Percentiles rank a stretch among this genome's conserved stretches.
Evolutionary conservation across 768 basidiomycete genomes (phyloP).

Genomic region (Auricularia cornea): DNA sequence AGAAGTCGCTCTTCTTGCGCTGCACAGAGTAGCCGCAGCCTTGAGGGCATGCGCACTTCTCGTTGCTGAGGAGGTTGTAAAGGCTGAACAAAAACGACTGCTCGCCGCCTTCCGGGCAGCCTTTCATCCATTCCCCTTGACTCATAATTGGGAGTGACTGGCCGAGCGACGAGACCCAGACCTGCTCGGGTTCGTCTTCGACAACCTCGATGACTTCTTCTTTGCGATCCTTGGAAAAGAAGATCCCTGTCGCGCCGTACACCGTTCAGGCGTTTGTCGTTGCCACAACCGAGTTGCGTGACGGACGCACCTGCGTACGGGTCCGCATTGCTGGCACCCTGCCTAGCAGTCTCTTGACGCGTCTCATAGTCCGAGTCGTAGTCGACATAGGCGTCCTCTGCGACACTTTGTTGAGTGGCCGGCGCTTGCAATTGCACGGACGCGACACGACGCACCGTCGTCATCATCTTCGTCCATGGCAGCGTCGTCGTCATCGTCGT

Average conservation of each 20-base stretch:
- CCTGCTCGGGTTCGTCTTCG: conserved; percentile 54
- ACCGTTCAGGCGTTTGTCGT: not conserved
- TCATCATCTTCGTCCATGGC: conserved; percentile 33
- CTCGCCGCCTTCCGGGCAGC: conserved; percentile 89
- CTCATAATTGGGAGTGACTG: conserved; percentile 46
- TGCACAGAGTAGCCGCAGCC: conserved; percentile 56
- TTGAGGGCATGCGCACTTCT: conserved; percentile 61
- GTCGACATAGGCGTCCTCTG: conserved; percentile 56
- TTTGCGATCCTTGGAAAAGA: conserved; percentile 89
- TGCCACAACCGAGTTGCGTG: not conserved
- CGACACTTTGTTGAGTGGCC: not conserved
- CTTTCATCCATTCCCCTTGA: conserved; percentile 95
- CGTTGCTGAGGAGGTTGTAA: conserved; percentile 63
- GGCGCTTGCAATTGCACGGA: not conserved
- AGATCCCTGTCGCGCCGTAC: conserved; percentile 50
- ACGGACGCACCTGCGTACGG: conserved; percentile 63
- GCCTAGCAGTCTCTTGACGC: conserved; percentile 31
- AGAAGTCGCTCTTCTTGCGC: conserved; percentile 71
- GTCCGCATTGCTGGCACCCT: conserved; percentile 53
- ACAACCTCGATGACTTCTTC: conserved; percentile 91
- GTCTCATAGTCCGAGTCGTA: conserved; percentile 75
- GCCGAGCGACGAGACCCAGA: not conserved
- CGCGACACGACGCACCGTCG: conserved; percentile 24
- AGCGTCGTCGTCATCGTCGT: conserved; percentile 40
- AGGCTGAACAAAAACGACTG: conserved; percentile 82